Evolutionary conservation across 441 rosid species (phyloP).

Genomic region (Eutrema salsugineum): DNA sequence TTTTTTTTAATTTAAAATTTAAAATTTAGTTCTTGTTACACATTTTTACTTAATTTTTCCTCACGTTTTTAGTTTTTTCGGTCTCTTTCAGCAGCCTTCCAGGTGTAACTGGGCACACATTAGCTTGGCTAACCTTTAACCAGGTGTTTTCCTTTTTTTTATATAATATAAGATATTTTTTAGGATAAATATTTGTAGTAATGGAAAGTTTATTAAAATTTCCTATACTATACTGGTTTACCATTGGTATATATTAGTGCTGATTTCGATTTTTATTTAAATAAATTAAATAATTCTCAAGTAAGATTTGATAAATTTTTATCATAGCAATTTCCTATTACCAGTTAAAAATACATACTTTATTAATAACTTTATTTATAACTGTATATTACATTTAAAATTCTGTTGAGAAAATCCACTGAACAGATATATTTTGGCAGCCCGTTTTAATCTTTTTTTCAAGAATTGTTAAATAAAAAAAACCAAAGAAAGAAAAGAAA

Average conservation of each 20-base stretch:
- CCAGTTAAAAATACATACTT: not conserved
- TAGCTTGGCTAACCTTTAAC: slow-evolving; percentile 22
- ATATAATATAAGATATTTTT: not conserved
- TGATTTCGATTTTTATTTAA: not conserved
- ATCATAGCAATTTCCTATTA: not conserved
- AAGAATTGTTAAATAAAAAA: not conserved
- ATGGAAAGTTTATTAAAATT: too few species aligned
- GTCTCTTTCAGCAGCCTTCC: slow-evolving; percentile 28
- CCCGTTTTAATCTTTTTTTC: not conserved
- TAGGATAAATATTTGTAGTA: not conserved
- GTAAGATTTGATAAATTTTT: not conserved
- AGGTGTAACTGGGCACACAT: slow-evolving; percentile 22
- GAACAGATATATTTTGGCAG: slow-evolving; percentile 13
- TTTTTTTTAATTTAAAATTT: not conserved
- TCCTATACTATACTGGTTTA: not conserved
- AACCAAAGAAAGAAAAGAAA: slow-evolving; percentile 9
- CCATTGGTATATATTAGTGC: not conserved
- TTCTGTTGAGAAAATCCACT: slow-evolving; percentile 21
- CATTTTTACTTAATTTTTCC: not conserved
- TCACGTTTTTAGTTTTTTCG: not conserved
- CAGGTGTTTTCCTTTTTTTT: slow-evolving; percentile 9
- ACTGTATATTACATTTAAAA: too few species aligned
- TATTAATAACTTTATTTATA: too few species aligned
- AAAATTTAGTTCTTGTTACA: not conserved
- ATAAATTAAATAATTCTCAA: not conserved